phyloP scores from a whole-genome alignment of 2,329 filamentous ascomycete genomes.

The Penicillium sp. region DNA sequence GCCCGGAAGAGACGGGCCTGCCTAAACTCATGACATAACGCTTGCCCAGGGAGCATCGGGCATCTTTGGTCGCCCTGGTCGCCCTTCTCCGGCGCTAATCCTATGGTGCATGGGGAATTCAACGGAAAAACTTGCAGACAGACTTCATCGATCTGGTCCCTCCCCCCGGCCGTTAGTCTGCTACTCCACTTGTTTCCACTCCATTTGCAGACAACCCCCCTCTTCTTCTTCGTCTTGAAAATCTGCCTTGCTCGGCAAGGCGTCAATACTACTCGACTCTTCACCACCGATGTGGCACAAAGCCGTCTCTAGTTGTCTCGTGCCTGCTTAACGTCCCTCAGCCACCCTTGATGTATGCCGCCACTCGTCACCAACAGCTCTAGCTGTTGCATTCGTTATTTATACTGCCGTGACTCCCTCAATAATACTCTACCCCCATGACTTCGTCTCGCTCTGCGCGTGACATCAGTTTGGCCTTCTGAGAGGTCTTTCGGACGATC shows the following conservation, averaged over 20 bases:
- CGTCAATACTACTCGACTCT: conserved; percentile 26
- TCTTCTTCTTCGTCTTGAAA: conserved; percentile 17
- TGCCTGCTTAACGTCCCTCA: conserved; percentile 25
- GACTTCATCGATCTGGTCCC: conserved; percentile 28
- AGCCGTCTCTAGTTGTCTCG: conserved; percentile 24
- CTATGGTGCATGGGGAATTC: conserved; percentile 25
- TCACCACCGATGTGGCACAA: conserved; percentile 27
- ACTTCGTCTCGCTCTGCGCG: conserved; percentile 8
- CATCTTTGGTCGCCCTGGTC: conserved; percentile 26
- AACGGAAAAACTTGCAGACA: conserved; percentile 28
- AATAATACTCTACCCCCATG: conserved; percentile 9
- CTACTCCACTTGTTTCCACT: conserved; percentile 22
- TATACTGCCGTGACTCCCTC: conserved; percentile 21
- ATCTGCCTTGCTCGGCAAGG: conserved; percentile 38
- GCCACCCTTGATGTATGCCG: conserved; percentile 29
- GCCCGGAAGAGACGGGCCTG: neutral
- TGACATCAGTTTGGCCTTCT: neutral
- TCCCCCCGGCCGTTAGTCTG: conserved; percentile 20
- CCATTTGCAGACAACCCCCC: conserved; percentile 21
- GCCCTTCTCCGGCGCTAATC: conserved; percentile 32
- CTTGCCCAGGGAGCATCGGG: conserved; percentile 9
- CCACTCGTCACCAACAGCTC: conserved; percentile 21
- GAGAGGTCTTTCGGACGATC: neutral
- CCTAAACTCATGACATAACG: conserved; percentile 19
- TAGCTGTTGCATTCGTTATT: conserved; percentile 24